Evolutionary conservation across 1,284 basidiomycete genomes (phyloP), one percentile per base, ranked within the genome.

Genomic region (Naganishia albida): DNA sequence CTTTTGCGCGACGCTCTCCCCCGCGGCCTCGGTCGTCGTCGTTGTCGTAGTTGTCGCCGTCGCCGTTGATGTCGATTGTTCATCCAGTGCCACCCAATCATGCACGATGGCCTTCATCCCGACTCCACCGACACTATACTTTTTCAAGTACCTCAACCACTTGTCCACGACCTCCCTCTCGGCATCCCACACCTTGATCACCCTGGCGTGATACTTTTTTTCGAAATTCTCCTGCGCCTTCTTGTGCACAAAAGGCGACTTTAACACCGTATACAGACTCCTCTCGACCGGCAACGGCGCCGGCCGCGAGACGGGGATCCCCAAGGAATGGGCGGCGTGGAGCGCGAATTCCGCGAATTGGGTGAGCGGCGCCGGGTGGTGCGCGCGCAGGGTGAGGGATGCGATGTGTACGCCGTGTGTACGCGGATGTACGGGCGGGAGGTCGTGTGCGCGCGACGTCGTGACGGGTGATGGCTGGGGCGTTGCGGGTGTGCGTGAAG

Each of bases 141-240:
- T 82, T 71, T 86, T 81, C 59, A 98, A 76, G 77, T 96, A 98
- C 69, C 84, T 82, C 59, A 93, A 80, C 90, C 89, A 95, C 63
- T 87, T 82, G 54, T 91, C 86, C 7, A 99, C 83, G 2, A 91
- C 87, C 69, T 88, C 85, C 1, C 85, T 82, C 72, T 93, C 84
- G 12, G 93, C 86, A 77, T 99, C 94, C 83, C 85, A 98, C 0
- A 93, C 88, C 80, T 94, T 94, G 81, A 99, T 87, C 25, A 84
- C 85, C 16, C 94, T 84, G 72, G 88, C 89, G 75, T 95, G 89
- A 63, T 89, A 88, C 72, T 83, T 84, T 38, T 91, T 81, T 79
- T 93, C 88, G 77, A 97, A 99, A 81, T 98, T 98, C 81, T 99
- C 93, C 80, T 97, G 93, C 23, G 85, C 83, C 80, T 96, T 97